Base-by-base conservation (phyloP, 23 red algal species). In the Pyropia yezoensis region DNA sequence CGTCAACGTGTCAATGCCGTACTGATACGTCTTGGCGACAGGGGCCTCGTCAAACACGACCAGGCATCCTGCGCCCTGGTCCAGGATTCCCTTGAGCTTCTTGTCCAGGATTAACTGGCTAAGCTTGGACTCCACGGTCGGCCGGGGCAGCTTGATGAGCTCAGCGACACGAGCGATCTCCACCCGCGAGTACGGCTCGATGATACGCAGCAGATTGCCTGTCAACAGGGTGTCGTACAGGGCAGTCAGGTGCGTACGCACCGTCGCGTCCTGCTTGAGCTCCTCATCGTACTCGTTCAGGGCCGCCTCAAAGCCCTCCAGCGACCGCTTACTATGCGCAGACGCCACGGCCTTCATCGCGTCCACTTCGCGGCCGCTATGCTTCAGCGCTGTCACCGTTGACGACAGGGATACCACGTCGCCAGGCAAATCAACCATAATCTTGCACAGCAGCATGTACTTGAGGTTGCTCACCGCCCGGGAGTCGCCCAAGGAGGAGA, bases 371-470 rank as follows among this genome's bases (percentile, higher is more conserved):
- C 83, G 75, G 2, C 92, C 92, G 19, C 70, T 74, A 53, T 88
- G 91, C 54, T 88, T 85, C 20, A 98, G 56, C 27, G 94, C 94
- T 27, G 91, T 73, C 19, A 62, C 72, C 16, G 81, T 83, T 49
- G 75, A 78, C 18, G 91, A 61, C 52, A 98, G 76, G 32, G 66
- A 57, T 0, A 80, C 54, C 18, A 98, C 79, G 56, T 98, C 94
- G 24, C 39, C 58, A 11, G 85, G 69, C 62, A 88, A 79, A 24
- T 78, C 68, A 14, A 71, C 87, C 94, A 98, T 98, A 22, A 98
- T 87, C 68, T 98, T 98, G 57, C 94, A 98, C 32, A 98, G 58
- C 60, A 98, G 65, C 77, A 98, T 89, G 75, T 98, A 98, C 62
- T 98, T 98, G 14, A 98, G 58, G 59, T 88, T 98, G 59, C 53